Evolutionary conservation across 2,329 filamentous ascomycete genomes (phyloP), one percentile per base, ranked within the genome.

Genomic region (Cladosporium sp.): DNA sequence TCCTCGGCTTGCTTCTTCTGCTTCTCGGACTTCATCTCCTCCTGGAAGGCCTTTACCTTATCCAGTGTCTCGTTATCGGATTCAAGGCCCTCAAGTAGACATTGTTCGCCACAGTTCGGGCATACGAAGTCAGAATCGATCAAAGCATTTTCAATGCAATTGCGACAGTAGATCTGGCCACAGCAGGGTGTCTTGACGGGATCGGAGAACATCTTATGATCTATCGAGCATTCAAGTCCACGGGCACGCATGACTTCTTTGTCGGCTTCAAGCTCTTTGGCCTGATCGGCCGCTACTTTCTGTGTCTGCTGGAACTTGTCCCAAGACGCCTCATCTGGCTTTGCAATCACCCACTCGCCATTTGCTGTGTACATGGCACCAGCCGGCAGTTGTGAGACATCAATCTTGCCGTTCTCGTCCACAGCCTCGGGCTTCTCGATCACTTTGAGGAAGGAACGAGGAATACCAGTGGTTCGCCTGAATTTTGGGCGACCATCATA

Each of bases 121-220:
- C 94, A 99, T 76, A 92, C 82, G 78, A 99, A 92, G 83, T 99
- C 94, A 84, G 89, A 94, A 81, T 97, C 92, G 78, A 97, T 93
- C 77, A 99, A 87, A 77, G 92, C 90, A 84, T 96, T 96, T 75
- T 94, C 95, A 78, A 99, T 97, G 88, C 94, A 99, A 75, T 97
- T 92, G 85, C 94, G 94, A 84, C 94, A 99, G 82, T 96, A 99
- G 73, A 92, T 97, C 84, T 89, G 95, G 79, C 89, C 85, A 82
- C 94, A 99, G 84, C 94, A 99, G 66, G 94, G 93, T 72, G 94
- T 97, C 85, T 96, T 96, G 83, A 95, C 94, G 84, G 94, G 93
- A 75, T 97, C 91, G 86, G 95, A 88, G 79, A 97, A 97, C 84
- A 96, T 88, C 77, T 90, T 92, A 79, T 95, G 95, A 86, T 97